Evolutionary conservation across 2,329 filamentous ascomycete genomes (phyloP), one percentile per base, ranked within the genome.

Genomic region (Dothidotthia symphoricarpi): DNA sequence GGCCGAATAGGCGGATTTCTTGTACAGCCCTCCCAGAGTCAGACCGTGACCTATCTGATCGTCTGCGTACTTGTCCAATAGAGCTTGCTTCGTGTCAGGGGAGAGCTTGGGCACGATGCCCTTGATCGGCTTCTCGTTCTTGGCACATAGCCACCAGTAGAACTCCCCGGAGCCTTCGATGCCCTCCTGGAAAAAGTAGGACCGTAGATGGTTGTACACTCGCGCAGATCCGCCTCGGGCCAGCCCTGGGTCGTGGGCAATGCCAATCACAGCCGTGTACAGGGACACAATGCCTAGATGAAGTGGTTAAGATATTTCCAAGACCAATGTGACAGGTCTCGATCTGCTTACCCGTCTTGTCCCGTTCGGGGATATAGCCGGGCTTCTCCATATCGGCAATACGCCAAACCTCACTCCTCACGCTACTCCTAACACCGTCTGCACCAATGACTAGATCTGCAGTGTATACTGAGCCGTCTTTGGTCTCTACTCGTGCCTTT

Each of bases 371-470:
- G 13, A 45, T 39, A 12, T 33, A 31, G n/a, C 34, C 28, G 10
- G 43, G 40, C 10, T 12, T 12, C 8, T 24, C 27, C 22, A 30
- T 22, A 17, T 40, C 22, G 4, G 43, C 48, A 2, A 50, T 26
- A 6, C 38, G 34, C 50, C 49, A 51, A 45, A 55, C 52, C 14
- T 52, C 46, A 1, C 25, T 11, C 9, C 48, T 27, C 2, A 52
- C 40, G 3, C 22, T 32, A 28, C 50, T 54, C 17, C 52, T 50
- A 2, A 50, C 33, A 2, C 52, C 52, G 27, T 55, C 52, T 0
- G 44, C 46, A n/a, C 53, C 49, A n/a, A 56, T 28, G 9, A 55
- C 16, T 3, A 57, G 16, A 12, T 48, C 44, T 3, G 44, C 53
- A 4, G 5, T 19, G 27, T 29, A 37, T 0, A 6, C 28, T 1